Base-by-base conservation (phyloP, 1,139 yeast genomes). In the Kurtzmaniella quercitrusa region DNA sequence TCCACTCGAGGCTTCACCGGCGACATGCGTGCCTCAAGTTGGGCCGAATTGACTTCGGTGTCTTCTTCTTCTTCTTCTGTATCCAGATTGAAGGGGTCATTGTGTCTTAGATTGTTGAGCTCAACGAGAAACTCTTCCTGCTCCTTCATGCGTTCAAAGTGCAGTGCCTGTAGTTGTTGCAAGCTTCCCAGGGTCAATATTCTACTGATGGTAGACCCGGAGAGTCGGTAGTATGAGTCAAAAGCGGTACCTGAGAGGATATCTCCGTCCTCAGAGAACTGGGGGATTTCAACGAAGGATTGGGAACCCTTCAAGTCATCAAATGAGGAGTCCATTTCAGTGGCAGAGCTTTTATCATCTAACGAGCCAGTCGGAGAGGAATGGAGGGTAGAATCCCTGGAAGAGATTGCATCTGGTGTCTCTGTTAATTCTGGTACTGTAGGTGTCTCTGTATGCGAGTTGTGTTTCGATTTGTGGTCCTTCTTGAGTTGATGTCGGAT, bases 401-500 rank as follows among this genome's bases (percentile, higher is more conserved):
- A 40, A 16, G 18, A 16, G 11, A 14, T 14, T 12, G 18, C 18
- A 8, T 14, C 18, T 9, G 36, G 18, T 14, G 36, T 14, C 6
- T 6, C 18, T 4, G 36, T 15, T 3, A 5, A 9, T 9, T 14
- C 14, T 14, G 36, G 6, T 27, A 10, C 15, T 12, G 33, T 10
- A 10, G 15, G 33, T 11, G 5, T 27, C 5, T 27, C 33, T 11
- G n/a, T 27, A 6, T 4, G n/a, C n/a, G 15, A 11, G 10, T 27
- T 27, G 15, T 4, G 15, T 27, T 27, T 14, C 15, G 33, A 27
- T 12, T 14, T 11, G 4, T 18, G 24, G 11, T 14, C 27, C 7
- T 39, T 27, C 18, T 38, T 11, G 3, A 50, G 19, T 42, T 15
- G 19, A 14, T 37, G 24, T n/a, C 16, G 31, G 17, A 16, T 15